Evolutionary conservation across 2,329 filamentous ascomycete genomes (phyloP).

Genomic region (Paraphoma chrysanthemicola): DNA sequence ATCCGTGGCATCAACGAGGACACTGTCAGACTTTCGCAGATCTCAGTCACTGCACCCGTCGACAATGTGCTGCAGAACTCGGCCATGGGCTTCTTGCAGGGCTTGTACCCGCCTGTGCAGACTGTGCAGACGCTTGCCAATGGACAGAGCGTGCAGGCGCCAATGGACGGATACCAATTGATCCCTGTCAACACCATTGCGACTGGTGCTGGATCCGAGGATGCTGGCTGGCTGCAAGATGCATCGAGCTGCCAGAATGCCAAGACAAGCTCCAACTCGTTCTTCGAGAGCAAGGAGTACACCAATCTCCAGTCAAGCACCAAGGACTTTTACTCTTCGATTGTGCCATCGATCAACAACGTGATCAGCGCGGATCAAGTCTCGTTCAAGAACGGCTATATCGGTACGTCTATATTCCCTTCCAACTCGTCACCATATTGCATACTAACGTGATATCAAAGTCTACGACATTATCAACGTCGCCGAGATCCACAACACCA

Average conservation of each 20-base stretch:
- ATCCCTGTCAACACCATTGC: slow-evolving; percentile 73
- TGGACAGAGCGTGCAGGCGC: slow-evolving; percentile 69
- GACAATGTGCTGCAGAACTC: slow-evolving; percentile 83
- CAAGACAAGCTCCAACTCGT: slow-evolving; percentile 64
- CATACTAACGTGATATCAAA: slow-evolving; percentile 10
- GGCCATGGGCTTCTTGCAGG: slow-evolving; percentile 81
- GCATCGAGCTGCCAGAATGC: slow-evolving; percentile 63
- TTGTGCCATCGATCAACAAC: slow-evolving; percentile 60
- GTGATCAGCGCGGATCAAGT: slow-evolving; percentile 58
- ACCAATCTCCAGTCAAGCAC: slow-evolving; percentile 56
- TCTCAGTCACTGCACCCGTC: slow-evolving; percentile 73
- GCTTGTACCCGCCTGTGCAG: slow-evolving; percentile 78
- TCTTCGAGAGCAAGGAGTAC: slow-evolving; percentile 62
- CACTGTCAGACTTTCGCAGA: slow-evolving; percentile 71
- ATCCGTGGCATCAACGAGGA: slow-evolving; percentile 73
- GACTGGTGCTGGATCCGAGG: slow-evolving; percentile 65
- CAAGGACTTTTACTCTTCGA: slow-evolving; percentile 59
- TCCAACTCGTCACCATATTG: background rate
- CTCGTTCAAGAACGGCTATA: slow-evolving; percentile 69
- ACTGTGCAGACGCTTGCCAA: slow-evolving; percentile 71
- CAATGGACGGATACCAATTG: slow-evolving; percentile 82
- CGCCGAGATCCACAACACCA: slow-evolving; percentile 67
- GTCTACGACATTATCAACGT: slow-evolving; percentile 70
- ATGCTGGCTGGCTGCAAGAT: slow-evolving; percentile 65
- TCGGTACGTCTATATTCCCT: slow-evolving; percentile 55